Conservation (phyloP, 805 yeast genomes). For the Naumovozyma baii region DNA sequence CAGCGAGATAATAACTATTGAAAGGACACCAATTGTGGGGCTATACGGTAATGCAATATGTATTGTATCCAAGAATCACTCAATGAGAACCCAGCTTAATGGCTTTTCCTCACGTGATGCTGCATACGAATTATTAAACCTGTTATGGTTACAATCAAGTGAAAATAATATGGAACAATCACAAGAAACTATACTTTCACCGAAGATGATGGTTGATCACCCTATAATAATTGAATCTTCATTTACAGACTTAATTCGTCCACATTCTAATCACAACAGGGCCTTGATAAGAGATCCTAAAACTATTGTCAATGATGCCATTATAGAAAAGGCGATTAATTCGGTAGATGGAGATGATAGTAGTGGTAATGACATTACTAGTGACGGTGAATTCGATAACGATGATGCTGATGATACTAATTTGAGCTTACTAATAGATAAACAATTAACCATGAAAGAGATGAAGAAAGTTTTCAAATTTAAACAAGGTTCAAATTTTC, state of each 20-base stretch:
- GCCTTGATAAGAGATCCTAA: not conserved
- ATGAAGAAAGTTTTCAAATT: constrained; percentile 8
- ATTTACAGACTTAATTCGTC: not conserved
- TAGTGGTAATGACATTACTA: constrained; percentile 29
- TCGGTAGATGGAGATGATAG: constrained; percentile 38
- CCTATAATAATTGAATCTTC: constrained; percentile 2
- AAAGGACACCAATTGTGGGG: constrained; percentile 58
- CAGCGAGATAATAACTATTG: constrained; percentile 50
- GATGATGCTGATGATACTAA: constrained; percentile 20
- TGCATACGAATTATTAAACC: constrained; percentile 57
- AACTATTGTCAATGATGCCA: constrained; percentile 17
- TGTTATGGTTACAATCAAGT: constrained; percentile 46
- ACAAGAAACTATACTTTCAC: constrained; percentile 9
- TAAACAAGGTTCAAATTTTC: constrained; percentile 18
- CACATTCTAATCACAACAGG: not conserved
- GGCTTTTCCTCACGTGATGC: constrained; percentile 77
- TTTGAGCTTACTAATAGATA: constrained; percentile 10
- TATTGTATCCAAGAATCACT: not conserved
- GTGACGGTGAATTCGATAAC: constrained; percentile 18
- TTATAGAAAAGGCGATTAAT: constrained; percentile 31
- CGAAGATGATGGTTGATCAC: not conserved
- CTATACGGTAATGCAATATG: not conserved
- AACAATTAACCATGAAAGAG: not conserved
- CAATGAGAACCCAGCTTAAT: constrained; percentile 63
- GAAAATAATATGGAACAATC: constrained; percentile 1